Percentiles rank a stretch among this genome's conserved stretches.
phyloP scores from a whole-genome alignment of 805 yeast species.

The Wickerhamia fluorescens region DNA sequence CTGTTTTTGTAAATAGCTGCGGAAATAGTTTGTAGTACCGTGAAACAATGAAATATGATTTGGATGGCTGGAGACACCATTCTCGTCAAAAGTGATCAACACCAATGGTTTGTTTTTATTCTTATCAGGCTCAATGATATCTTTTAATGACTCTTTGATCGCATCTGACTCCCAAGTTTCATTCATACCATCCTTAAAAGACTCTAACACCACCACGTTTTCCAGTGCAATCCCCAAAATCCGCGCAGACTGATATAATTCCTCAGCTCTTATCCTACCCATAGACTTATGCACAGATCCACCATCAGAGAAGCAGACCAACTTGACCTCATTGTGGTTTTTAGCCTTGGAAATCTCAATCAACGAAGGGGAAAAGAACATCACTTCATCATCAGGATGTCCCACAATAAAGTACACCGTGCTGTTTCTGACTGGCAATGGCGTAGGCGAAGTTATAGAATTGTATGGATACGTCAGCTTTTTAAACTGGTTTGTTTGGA shows the following conservation, averaged over 20 bases:
- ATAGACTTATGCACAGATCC: conserved; percentile 56
- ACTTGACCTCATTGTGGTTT: conserved; percentile 43
- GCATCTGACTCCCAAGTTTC: conserved; percentile 50
- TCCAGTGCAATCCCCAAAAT: conserved; percentile 43
- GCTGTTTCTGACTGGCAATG: conserved; percentile 24
- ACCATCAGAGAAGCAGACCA: conserved; percentile 74
- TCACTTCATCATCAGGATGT: conserved; percentile 98
- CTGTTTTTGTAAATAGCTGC: conserved; percentile 1
- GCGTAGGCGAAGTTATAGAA: conserved; percentile 29
- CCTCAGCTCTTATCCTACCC: conserved; percentile 57
- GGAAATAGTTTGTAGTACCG: conserved; percentile 37
- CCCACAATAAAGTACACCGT: conserved; percentile 60
- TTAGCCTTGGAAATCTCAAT: conserved; percentile 41
- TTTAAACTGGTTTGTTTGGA: conserved; percentile 18
- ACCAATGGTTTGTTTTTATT: conserved; percentile 26
- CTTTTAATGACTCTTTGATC: conserved; percentile 32
- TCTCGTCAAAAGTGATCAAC: conserved; percentile 71
- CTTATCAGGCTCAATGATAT: conserved; percentile 14
- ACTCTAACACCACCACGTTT: conserved; percentile 40
- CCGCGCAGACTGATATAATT: conserved; percentile 48
- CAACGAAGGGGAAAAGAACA: conserved; percentile 88
- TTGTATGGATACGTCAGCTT: conserved; percentile 25
- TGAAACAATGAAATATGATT: conserved; percentile 66
- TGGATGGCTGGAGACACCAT: conserved; percentile 82
- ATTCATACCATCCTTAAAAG: conserved; percentile 58